Conservation (phyloP, 192 early-diverging fungal species). For the Gorgonomyces haynaldii region DNA sequence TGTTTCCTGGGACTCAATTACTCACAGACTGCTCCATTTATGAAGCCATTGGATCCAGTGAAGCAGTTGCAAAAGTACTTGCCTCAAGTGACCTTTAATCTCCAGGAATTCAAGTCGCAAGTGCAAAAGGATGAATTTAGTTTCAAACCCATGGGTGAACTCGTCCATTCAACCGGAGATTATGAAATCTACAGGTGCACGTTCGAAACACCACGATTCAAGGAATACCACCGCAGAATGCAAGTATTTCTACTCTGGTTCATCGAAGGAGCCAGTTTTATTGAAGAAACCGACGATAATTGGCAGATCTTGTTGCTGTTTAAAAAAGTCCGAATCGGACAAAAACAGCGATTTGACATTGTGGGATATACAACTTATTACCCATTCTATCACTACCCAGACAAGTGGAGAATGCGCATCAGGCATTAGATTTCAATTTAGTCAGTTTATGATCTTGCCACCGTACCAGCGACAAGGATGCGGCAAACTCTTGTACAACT, state of each 20-base stretch:
- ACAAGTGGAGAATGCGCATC: conserved; percentile 69
- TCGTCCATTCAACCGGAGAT: conserved; percentile 44
- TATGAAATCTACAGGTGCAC: conserved; percentile 62
- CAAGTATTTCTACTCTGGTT: conserved; percentile 72
- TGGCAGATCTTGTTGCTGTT: conserved; percentile 48
- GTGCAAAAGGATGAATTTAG: conserved; percentile 46
- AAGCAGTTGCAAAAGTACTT: conserved; percentile 37
- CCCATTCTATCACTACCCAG: conserved; percentile 73
- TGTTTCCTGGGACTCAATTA: conserved; percentile 58
- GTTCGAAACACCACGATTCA: conserved; percentile 56
- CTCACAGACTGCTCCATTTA: conserved; percentile 30
- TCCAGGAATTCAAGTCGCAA: conserved; percentile 47
- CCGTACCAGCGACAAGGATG: conserved; percentile 76
- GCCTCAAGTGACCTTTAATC: conserved; percentile 43
- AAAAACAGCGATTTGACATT: conserved; percentile 46
- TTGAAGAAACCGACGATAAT: conserved; percentile 69
- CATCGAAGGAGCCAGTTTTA: conserved; percentile 81
- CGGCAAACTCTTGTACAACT: conserved; percentile 41
- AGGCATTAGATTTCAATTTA: conserved; percentile 44
- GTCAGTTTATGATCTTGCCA: conserved; percentile 90
- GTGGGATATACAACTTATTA: conserved; percentile 81
- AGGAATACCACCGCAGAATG: conserved; percentile 66
- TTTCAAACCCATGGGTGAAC: conserved; percentile 72
- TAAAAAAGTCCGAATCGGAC: conserved; percentile 8
- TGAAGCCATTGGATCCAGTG: conserved; percentile 53